A percentile compares a stretch with the other conserved stretches of the same genome.
These are phyloP conservation scores for Penicillium occitanis DNA, from an alignment of 2,329 filamentous ascomycete genomes.

Conservation along the genomic window DNA sequence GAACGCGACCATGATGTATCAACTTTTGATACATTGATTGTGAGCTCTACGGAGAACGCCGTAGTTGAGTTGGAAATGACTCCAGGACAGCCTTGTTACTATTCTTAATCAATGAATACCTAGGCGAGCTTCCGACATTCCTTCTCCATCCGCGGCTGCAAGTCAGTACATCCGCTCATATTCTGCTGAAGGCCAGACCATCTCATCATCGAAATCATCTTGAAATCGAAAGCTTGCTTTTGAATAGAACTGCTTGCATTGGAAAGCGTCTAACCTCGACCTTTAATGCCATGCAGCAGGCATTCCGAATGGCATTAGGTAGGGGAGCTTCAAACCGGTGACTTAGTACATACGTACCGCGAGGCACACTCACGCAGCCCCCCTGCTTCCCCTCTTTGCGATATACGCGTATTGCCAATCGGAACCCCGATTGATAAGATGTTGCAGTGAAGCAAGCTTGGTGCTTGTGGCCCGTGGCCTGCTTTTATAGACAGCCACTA, in stretches of 20 bases:
- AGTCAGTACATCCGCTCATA: background rate
- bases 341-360: background rate
- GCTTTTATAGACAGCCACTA: background rate
- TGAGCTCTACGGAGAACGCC: background rate
- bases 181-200: background rate
- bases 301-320: background rate
- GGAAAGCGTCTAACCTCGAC: background rate
- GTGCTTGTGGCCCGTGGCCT: background rate
- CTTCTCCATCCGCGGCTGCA: background rate
- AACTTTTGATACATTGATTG: background rate
- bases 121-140: background rate
- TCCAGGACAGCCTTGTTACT: background rate
- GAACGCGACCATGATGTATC: background rate
- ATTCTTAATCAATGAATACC: background rate
- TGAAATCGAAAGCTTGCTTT: background rate
- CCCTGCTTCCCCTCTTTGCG: background rate
- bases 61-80: background rate
- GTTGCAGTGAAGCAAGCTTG: background rate
- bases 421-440: background rate
- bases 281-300: background rate
- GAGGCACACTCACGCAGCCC: background rate
- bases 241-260: background rate
- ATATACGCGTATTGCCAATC: background rate
- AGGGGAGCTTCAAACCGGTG: background rate
- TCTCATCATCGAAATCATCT: too few relatives aligned